Evolutionary conservation across 176 grass and related monocot genomes (phyloP), one percentile per base, ranked within the genome.

Genomic region (Pharus latifolius): DNA sequence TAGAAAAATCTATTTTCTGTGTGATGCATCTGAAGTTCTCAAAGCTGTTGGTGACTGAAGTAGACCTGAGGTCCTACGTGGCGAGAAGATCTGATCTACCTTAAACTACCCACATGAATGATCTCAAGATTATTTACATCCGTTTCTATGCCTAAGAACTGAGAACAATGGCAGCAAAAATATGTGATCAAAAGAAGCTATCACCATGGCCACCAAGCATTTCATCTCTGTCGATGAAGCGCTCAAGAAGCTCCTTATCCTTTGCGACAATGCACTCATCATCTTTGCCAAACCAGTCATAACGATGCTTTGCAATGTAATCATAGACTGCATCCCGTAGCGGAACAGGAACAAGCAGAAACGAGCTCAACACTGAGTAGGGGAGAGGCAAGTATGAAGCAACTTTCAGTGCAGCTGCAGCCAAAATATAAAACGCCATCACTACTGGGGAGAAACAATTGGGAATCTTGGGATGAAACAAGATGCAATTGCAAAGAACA

Each of bases 191-290:
- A 73, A 79, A 84, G n/a, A 83, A 79, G 69, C 49, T 63, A 55
- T 46, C 52, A 48, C 10, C n/a, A 27, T 56, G 32, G 63, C 37
- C 83, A 47, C 77, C 80, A 26, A 92, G 78, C 78, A 97, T 84
- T 65, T 97, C 93, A 8, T 97, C 65, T 73, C 89, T 79, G 65
- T 97, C 93, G 5, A 97, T 87, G 77, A 97, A 97, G 33, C 93
- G 93, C 34, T 90, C 77, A 0, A 97, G 93, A 78, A 97, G 80
- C 51, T 97, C 83, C 53, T 49, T 89, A 20, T 97, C 86, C 61
- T 48, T 81, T 70, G 78, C 80, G 40, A 87, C 80, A 24, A 97
- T 84, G 56, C 93, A 97, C 13, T 97, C 11, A 16, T 90, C 86
- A 28, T 84, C 89, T 61, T 90, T 90, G 18, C 89, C 93, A 63